Conservation (phyloP, 495 filamentous ascomycete species). For the Hyaloscypha hepaticicola region DNA sequence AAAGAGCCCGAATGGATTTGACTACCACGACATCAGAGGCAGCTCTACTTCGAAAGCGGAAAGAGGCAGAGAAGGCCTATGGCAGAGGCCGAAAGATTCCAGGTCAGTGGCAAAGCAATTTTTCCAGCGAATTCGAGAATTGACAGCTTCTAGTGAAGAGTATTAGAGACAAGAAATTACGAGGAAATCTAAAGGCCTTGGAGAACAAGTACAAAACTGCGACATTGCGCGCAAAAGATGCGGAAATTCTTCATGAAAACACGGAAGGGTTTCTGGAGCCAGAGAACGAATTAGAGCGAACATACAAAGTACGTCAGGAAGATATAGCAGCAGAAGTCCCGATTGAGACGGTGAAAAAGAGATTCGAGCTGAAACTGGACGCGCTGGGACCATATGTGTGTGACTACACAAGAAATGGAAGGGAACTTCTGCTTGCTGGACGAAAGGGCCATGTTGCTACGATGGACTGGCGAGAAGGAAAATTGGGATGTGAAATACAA, state of each 20-base stretch:
- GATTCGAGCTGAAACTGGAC: slow-evolving; percentile 81
- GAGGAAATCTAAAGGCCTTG: slow-evolving; percentile 71
- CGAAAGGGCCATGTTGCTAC: slow-evolving; percentile 93
- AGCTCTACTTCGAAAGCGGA: slow-evolving; percentile 42
- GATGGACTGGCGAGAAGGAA: slow-evolving; percentile 94
- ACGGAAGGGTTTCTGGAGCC: slow-evolving; percentile 84
- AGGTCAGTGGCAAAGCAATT: slow-evolving; percentile 8
- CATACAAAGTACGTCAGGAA: slow-evolving; percentile 87
- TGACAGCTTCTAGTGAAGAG: slow-evolving; percentile 36
- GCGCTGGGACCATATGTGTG: slow-evolving; percentile 79
- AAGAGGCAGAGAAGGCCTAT: slow-evolving; percentile 74
- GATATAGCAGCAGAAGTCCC: slow-evolving; percentile 76
- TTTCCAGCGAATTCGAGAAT: neutral
- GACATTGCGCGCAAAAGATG: slow-evolving; percentile 80
- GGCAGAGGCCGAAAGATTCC: slow-evolving; percentile 75
- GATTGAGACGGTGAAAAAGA: slow-evolving; percentile 81
- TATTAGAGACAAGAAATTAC: slow-evolving; percentile 83
- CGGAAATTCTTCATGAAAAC: slow-evolving; percentile 91
- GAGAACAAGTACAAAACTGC: slow-evolving; percentile 83
- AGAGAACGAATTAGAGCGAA: slow-evolving; percentile 83
- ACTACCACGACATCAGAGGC: slow-evolving; percentile 42
- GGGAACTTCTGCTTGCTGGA: slow-evolving; percentile 79
- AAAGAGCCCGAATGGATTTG: slow-evolving; percentile 43
- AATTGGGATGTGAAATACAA: slow-evolving; percentile 86
- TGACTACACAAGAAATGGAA: slow-evolving; percentile 88